Evolutionary conservation across 345 rosid species (phyloP).

Genomic region (Turnera subulata): DNA sequence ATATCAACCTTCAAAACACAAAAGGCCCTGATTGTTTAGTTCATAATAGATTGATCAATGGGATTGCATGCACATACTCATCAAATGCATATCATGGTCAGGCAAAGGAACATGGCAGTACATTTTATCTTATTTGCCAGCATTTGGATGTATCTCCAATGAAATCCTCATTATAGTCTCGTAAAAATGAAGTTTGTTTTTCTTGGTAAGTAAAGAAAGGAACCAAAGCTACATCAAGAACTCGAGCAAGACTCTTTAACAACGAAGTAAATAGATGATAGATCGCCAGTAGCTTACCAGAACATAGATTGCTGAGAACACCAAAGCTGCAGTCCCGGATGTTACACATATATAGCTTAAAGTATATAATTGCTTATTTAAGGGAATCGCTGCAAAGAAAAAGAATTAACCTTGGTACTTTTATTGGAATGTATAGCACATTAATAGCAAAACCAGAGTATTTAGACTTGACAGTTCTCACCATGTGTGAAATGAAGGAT

Average conservation of each 20-base stretch:
- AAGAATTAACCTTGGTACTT: not conserved
- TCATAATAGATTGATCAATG: no score
- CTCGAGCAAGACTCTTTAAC: no score
- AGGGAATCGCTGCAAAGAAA: conserved; percentile 60
- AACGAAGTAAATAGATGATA: no score
- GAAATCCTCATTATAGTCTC: no score
- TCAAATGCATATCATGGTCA: no score
- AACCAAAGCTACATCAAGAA: no score
- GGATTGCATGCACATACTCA: no score
- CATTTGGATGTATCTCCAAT: no score
- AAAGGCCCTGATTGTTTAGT: not conserved
- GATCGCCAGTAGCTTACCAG: conserved; percentile 52
- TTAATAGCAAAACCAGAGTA: not conserved
- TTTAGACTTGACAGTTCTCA: conserved; percentile 26
- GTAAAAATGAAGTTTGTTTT: no score
- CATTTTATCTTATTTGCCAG: no score
- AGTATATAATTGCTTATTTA: conserved; percentile 75
- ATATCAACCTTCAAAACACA: conserved; percentile 57
- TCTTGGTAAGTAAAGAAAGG: no score
- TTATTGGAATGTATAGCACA: not conserved
- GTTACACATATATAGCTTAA: conserved; percentile 82
- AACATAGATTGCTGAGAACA: conserved; percentile 59
- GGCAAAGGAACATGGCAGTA: no score
- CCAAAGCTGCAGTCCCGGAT: conserved; percentile 74
- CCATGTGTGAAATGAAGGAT: conserved; percentile 66